Conservation (phyloP, 495 filamentous ascomycete genomes). For the Neurospora hispaniola region DNA sequence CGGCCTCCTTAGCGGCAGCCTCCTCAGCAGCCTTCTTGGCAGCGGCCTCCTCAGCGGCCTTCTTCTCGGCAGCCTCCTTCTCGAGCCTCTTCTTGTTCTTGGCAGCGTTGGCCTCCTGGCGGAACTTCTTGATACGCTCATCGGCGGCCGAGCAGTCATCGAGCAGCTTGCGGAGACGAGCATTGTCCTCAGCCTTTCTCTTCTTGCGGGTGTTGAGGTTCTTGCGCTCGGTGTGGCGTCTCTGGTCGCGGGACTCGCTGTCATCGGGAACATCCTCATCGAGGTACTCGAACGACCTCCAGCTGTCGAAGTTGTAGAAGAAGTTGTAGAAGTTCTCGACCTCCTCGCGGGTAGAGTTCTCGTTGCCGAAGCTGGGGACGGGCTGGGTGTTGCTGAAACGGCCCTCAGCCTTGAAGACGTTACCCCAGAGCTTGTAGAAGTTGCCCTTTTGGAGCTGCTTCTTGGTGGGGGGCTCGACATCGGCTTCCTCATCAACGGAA, state of each 20-base stretch:
- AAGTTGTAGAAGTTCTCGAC: slow-evolving; percentile 98
- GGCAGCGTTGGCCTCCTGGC: slow-evolving; percentile 75
- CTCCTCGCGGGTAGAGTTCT: slow-evolving; percentile 74
- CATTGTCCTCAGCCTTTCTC: slow-evolving; percentile 97
- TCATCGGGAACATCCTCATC: slow-evolving; percentile 98
- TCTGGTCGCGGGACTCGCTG: slow-evolving; percentile 97
- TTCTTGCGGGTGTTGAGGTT: slow-evolving; percentile 95
- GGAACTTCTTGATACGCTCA: slow-evolving; percentile 95
- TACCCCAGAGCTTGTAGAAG: slow-evolving; percentile 88
- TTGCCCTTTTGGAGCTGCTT: slow-evolving; percentile 75
- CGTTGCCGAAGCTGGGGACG: slow-evolving; percentile 75
- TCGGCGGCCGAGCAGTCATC: slow-evolving; percentile 74
- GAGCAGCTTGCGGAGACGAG: slow-evolving; percentile 76
- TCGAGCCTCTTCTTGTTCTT: slow-evolving; percentile 91
- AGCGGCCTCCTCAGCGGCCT: slow-evolving; percentile 66
- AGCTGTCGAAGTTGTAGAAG: slow-evolving; percentile 98
- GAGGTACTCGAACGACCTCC: slow-evolving; percentile 94
- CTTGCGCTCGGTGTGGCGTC: slow-evolving; percentile 94
- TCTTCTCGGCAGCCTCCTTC: slow-evolving; percentile 83
- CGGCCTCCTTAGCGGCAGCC: slow-evolving; percentile 85
- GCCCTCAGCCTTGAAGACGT: slow-evolving; percentile 77
- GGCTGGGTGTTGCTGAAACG: slow-evolving; percentile 87
- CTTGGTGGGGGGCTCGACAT: slow-evolving; percentile 84
- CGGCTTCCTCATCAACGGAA: slow-evolving; percentile 86
- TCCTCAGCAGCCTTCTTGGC: slow-evolving; percentile 74